phyloP scores from a whole-genome alignment of 352 stramenopile genomes.

The Phytophthora hibernalis region DNA sequence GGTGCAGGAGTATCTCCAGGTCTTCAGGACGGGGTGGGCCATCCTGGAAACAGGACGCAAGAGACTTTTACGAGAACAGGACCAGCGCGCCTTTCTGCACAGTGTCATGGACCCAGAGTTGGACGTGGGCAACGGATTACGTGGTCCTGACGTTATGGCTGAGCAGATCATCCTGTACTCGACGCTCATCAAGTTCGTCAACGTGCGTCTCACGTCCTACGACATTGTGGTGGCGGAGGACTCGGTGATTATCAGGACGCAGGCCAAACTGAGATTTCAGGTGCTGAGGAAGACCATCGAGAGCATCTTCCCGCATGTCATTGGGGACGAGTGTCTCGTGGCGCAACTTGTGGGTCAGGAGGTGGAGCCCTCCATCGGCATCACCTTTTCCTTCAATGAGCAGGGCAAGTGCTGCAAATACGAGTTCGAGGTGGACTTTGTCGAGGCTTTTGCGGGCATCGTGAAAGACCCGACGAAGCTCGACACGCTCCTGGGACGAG shows the following conservation, averaged over 20 bases:
- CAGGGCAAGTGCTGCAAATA: slow-evolving; percentile 40
- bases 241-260: slow-evolving; percentile 43
- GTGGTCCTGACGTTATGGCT: slow-evolving; percentile 43
- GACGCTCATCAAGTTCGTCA: slow-evolving; percentile 49
- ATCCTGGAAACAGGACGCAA: slow-evolving; percentile 11
- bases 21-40: slow-evolving; percentile 28
- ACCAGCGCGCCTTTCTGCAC: slow-evolving; percentile 45
- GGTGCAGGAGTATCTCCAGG: slow-evolving; percentile 34
- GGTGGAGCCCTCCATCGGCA: slow-evolving; percentile 26
- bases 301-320: slow-evolving; percentile 53
- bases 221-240: slow-evolving; percentile 46
- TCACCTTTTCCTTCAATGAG: slow-evolving; percentile 52
- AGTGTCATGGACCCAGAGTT: slow-evolving; percentile 47
- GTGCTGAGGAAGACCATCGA: slow-evolving; percentile 55
- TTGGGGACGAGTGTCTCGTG: slow-evolving; percentile 48
- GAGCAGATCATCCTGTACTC: slow-evolving; percentile 58
- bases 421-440: slow-evolving; percentile 46
- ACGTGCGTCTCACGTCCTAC: slow-evolving; percentile 34
- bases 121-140: slow-evolving; percentile 43
- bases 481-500: slow-evolving; percentile 38
- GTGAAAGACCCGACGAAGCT: slow-evolving; percentile 44
- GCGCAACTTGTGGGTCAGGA: slow-evolving; percentile 49
- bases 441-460: slow-evolving; percentile 41
- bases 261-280: slow-evolving; percentile 44
- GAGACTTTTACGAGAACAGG: slow-evolving; percentile 23